These are phyloP conservation scores for Metschnikowia arizonensis DNA, from an alignment of 805 yeast genomes.

Conservation along the genomic window DNA sequence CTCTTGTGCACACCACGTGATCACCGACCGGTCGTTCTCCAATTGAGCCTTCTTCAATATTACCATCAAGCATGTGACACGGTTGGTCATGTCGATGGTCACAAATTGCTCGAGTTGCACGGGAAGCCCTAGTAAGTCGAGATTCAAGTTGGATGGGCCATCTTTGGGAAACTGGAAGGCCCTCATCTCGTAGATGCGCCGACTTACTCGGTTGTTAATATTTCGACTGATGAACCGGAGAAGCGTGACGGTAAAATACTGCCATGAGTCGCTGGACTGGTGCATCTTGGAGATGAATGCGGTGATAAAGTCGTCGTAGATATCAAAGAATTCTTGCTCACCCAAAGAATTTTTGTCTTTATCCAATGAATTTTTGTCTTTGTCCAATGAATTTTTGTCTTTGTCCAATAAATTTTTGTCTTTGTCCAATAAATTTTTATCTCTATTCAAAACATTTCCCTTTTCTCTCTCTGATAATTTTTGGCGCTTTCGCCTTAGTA, in stretches of 20 bases:
- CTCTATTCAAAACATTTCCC: too few species aligned
- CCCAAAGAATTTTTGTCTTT: background rate
- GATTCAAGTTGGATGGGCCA: slow-evolving; percentile 13
- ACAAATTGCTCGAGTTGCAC: slow-evolving; percentile 17
- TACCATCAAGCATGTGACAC: slow-evolving; percentile 19
- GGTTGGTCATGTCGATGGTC: slow-evolving; percentile 12
- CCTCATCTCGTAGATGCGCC: slow-evolving; percentile 16
- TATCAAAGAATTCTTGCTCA: background rate
- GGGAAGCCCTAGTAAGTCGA: slow-evolving; percentile 22
- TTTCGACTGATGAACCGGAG: slow-evolving; percentile 17
- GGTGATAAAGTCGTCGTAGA: slow-evolving; percentile 5
- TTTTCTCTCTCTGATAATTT: background rate
- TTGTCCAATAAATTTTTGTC: too few species aligned
- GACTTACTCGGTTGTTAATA: slow-evolving; percentile 21
- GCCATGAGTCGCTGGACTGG: slow-evolving; percentile 1
- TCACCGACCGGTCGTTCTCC: slow-evolving; percentile 21
- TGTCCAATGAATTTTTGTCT: background rate
- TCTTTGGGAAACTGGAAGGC: slow-evolving; percentile 8
- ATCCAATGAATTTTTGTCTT: background rate
- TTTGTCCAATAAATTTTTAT: too few species aligned
- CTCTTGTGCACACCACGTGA: slow-evolving; percentile 32
- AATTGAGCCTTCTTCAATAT: slow-evolving; percentile 23
- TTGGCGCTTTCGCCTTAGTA: background rate
- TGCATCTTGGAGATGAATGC: slow-evolving; percentile 4
- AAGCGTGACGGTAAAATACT: slow-evolving; percentile 18